Conservation (phyloP, 1,284 basidiomycete genomes). For the Schizophyllum commune region DNA sequence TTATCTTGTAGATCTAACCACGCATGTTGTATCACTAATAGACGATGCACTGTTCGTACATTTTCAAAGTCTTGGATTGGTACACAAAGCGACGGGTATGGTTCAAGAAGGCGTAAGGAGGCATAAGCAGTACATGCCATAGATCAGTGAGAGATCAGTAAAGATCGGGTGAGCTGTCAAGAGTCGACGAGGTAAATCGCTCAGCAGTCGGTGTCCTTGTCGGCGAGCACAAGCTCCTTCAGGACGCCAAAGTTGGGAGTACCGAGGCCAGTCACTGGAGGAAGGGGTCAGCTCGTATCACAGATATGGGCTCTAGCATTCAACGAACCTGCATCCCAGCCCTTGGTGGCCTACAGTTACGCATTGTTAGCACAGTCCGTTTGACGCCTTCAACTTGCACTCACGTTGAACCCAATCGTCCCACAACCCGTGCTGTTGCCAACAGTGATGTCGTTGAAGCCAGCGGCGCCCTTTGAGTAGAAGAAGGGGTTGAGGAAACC, state of each 20-base stretch:
- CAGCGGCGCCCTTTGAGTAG: constrained; percentile 31
- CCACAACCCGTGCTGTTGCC: constrained; percentile 55
- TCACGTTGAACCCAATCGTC: constrained; percentile 40
- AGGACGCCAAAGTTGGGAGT: constrained; percentile 27
- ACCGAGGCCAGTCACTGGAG: constrained; percentile 37
- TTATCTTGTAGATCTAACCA: too few species aligned
- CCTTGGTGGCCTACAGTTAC: constrained; percentile 28
- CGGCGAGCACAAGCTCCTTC: constrained; percentile 4
- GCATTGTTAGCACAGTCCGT: too few species aligned
- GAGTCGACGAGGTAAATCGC: not conserved
- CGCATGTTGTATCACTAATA: not conserved
- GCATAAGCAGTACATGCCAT: not conserved
- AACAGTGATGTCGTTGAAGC: constrained; percentile 44
- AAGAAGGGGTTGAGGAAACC: constrained; percentile 59
- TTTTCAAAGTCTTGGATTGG: not conserved
- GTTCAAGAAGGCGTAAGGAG: too few species aligned
- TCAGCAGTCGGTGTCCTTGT: not conserved
- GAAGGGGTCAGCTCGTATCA: not conserved
- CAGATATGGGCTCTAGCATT: not conserved
- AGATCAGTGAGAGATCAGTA: not conserved
- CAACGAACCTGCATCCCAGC: constrained; percentile 39
- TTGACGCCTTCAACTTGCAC: too few species aligned
- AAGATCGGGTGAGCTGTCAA: not conserved
- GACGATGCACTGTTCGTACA: not conserved
- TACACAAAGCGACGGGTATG: not conserved